Evolutionary conservation across 2,329 filamentous ascomycete genomes (phyloP).

Genomic region (Epichloe glyceriae): DNA sequence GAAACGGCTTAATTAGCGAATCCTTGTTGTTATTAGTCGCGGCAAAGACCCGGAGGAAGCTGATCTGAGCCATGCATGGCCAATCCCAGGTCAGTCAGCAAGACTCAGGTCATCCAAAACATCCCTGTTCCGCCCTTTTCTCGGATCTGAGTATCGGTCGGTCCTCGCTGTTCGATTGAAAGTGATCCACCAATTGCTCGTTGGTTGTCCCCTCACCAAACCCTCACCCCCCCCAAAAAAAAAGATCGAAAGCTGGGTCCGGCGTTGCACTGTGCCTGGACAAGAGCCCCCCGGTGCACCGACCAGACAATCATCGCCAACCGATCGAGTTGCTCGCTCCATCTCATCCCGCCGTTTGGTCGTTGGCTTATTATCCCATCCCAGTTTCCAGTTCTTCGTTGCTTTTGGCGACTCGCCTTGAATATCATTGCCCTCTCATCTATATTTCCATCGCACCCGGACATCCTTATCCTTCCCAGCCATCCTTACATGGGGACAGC

Average conservation of each 20-base stretch:
- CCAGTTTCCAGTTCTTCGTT: not conserved
- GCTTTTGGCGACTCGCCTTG: not conserved
- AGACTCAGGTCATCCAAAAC: not conserved
- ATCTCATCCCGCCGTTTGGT: not conserved
- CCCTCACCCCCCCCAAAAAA: not conserved
- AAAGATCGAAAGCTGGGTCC: not conserved
- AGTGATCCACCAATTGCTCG: conserved; percentile 2
- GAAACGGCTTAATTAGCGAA: not conserved
- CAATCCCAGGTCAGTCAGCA: not conserved
- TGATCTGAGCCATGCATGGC: not conserved
- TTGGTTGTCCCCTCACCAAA: conserved; percentile 1
- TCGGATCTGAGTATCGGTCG: not conserved
- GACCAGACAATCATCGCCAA: conserved; percentile 1
- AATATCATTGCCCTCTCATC: no score
- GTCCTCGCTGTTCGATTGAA: not conserved
- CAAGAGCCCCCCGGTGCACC: not conserved
- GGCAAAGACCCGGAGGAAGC: not conserved
- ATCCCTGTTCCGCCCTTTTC: conserved; percentile 6
- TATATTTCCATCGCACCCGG: no score
- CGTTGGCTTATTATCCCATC: not conserved
- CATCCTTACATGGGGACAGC: not conserved
- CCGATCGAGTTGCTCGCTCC: not conserved
- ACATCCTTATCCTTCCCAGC: not conserved
- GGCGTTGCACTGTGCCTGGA: not conserved
- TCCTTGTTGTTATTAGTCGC: not conserved